These are phyloP conservation scores for Chloranthus sessilifolius DNA, from an alignment of 164 flowering plant species.

Conservation along the genomic window DNA sequence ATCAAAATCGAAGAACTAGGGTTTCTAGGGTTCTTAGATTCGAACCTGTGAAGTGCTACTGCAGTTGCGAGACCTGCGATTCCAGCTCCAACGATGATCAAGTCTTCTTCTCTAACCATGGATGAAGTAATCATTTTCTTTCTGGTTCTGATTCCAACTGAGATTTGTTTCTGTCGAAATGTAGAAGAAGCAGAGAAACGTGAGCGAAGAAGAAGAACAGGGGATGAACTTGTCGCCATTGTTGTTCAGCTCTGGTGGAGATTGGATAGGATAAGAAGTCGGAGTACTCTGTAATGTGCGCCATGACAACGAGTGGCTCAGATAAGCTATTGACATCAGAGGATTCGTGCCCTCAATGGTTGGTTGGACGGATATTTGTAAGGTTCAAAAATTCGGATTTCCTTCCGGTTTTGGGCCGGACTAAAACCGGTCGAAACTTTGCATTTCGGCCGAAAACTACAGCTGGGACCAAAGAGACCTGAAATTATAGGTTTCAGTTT, in stretches of 20 bases:
- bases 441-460: no score
- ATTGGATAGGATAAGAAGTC: background rate
- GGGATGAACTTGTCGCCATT: conserved; percentile 4
- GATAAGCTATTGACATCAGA: no score
- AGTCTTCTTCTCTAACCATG: conserved; percentile 36
- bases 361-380: no score
- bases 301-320: conserved; percentile 3
- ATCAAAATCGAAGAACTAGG: no score
- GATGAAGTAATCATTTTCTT: background rate
- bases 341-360: no score
- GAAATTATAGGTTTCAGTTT: no score
- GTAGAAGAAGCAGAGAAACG: background rate
- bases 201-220: conserved; percentile 1
- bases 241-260: background rate
- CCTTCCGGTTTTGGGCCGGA: no score
- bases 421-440: no score
- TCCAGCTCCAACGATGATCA: conserved; percentile 81
- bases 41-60: conserved; percentile 66
- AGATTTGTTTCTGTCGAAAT: background rate
- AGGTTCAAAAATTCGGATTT: no score
- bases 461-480: no score
- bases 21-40: background rate
- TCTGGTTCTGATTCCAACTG: background rate
- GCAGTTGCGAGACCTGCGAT: conserved; percentile 90
- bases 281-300: background rate